Conservation (phyloP, 306 rosid genomes). For the Trifolium pratense region DNA sequence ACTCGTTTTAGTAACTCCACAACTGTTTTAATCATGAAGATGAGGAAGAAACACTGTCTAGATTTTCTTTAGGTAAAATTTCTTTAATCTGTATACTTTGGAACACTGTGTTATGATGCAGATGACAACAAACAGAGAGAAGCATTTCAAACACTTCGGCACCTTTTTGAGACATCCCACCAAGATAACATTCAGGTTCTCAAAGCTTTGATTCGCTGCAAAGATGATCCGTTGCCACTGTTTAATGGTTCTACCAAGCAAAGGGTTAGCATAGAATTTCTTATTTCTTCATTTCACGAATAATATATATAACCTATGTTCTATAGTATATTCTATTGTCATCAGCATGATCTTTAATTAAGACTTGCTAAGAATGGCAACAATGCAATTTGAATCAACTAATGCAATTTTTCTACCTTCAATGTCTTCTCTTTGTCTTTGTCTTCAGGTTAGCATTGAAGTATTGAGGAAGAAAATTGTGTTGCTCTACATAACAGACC, state of each 20-base stretch:
- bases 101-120: conserved; percentile 43
- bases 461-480: conserved; percentile 56
- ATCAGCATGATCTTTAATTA: neutral
- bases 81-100: neutral
- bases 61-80: neutral
- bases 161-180: conserved; percentile 51
- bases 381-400: neutral
- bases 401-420: neutral
- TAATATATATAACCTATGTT: neutral
- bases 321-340: neutral
- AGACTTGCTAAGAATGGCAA: neutral
- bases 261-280: conserved; percentile 47
- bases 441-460: conserved; percentile 54
- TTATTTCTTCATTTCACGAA: conserved; percentile 22
- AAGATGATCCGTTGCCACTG: conserved; percentile 55
- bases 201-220: conserved; percentile 48
- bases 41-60: neutral
- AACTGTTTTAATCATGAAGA: neutral
- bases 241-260: conserved; percentile 56
- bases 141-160: conserved; percentile 42
- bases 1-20: neutral
- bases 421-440: neutral
- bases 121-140: conserved; percentile 56
- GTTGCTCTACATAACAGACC: conserved; percentile 60
- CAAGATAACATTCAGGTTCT: conserved; percentile 59